Base-by-base conservation (phyloP, 352 stramenopile species). In the Pythium folliculosum region DNA sequence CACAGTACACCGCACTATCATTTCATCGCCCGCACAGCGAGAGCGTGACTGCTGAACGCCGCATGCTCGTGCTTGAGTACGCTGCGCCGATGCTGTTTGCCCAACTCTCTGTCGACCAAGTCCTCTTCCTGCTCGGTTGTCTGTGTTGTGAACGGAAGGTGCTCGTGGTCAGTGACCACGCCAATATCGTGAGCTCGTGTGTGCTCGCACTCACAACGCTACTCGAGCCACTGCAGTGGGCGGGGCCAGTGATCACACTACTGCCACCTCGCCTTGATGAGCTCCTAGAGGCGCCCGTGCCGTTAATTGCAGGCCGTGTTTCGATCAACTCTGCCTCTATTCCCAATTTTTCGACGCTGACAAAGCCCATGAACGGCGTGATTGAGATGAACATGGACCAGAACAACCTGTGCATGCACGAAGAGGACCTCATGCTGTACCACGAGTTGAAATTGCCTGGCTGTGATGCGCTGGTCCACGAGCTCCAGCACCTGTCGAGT, bases 351-450 rank as follows among this genome's bases (percentile, higher is more conserved):
- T 89, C 82, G 23, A 90, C 83, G 23, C 63, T 90, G 25, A 75
- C 73, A 5, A 69, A 63, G 14, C 79, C 84, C 12, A 91, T 92
- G 77, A 75, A 74, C 14, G 83, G 84, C 17, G 81, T 94, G 14
- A 89, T 92, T 53, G 81, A 92, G 64, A 90, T 94, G 76, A 86
- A 90, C 47, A 88, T 94, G 80, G 86, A 94, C 61, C 75, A 86
- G 32, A 90, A 92, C 64, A 77, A 80, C 21, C 54, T 94, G 3
- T 76, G 80, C 35, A 91, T 94, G 82, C 82, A 94, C 56, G 80
- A 89, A 62, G 82, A 92, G 43, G 84, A 94, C 59, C 48, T 92
- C 37, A 69, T 80, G 70, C 74, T 71, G 16, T 90, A 91, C 62
- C 86, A 94, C 58, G 83, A 92, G 35, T 71, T 91, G 49, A 92